Evolutionary conservation across 2,329 filamentous ascomycete genomes (phyloP), one percentile per base, ranked within the genome.

Genomic region (Exserohilum rostratum): DNA sequence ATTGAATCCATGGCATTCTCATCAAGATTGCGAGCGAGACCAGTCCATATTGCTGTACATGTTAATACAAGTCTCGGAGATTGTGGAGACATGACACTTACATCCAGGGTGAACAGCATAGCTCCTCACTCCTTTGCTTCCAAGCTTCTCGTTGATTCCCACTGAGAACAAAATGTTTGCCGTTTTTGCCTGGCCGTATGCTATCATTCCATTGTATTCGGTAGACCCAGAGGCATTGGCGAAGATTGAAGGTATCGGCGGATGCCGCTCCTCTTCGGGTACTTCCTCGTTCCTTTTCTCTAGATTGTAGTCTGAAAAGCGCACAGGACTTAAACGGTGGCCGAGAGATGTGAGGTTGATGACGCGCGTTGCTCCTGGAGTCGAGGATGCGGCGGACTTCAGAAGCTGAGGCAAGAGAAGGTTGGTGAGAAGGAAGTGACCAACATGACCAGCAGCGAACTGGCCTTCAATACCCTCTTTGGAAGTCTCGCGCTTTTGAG

Each of bases 381-480:
- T 15, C 17, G 74, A 77, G 2, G 78, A 76, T 18, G 71, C 62
- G 2, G 68, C 62, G 6, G 63, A 59, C 6, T 50, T 39, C 13
- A 75, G 62, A 25, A 82, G 65, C 1, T 67, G 69, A 1, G 76
- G 76, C 9, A 79, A 60, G 1, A 83, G 68, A 1, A 79, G 64
- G 30, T 76, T 77, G 6, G 75, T 80, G 7, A 82, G 61, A 0
- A 81, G 68, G 6, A 79, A 78, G 56, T 80, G 80, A 3, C 78
- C 80, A 33, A 82, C 66, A 58, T 82, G 78, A 53, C 81, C 81
- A 3, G 72, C 76, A 18, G 77, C 80, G 44, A 82, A 78, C 50
- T 81, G 78, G 6, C 76, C 70, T 63, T 82, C 80, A 52, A 79
- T 78, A n/a, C 76, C 77, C 39, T 82, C 78, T 22, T 65, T 60